A percentile compares a stretch with the other conserved stretches of the same genome.
phyloP scores from a whole-genome alignment of 768 basidiomycete genomes.

The Filobasidium wieringae region DNA sequence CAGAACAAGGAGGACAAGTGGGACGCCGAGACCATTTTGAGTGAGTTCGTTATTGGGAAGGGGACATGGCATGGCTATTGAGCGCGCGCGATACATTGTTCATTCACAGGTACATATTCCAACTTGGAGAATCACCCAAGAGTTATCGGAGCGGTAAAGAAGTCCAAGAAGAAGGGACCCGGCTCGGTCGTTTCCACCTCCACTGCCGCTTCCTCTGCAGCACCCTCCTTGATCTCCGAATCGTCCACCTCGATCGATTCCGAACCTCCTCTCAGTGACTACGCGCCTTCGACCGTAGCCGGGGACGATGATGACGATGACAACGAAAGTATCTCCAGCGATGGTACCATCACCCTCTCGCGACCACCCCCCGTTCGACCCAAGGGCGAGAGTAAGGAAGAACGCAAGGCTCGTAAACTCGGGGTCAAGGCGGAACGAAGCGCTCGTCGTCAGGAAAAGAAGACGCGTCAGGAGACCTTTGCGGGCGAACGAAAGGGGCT shows the following conservation, averaged over 20 bases:
- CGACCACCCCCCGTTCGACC: slow-evolving; percentile 54
- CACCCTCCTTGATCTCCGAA: slow-evolving; percentile 38
- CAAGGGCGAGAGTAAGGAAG: slow-evolving; percentile 54
- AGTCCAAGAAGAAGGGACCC: slow-evolving; percentile 36
- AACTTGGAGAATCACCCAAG: slow-evolving; percentile 95
- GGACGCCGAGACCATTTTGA: slow-evolving; percentile 93
- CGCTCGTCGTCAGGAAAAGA: slow-evolving; percentile 43
- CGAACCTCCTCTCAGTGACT: neutral
- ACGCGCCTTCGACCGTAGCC: slow-evolving; percentile 28
- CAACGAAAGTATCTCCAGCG: neutral
- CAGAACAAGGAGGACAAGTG: slow-evolving; percentile 59
- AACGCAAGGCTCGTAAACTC: slow-evolving; percentile 42
- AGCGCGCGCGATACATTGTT: neutral
- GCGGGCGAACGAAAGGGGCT: slow-evolving; percentile 40
- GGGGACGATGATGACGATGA: slow-evolving; percentile 30
- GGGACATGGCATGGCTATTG: neutral
- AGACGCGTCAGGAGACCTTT: slow-evolving; percentile 41
- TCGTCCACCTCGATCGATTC: slow-evolving; percentile 18
- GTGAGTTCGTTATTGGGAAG: slow-evolving; percentile 45
- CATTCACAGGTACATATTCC: slow-evolving; percentile 68
- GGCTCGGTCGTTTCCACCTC: slow-evolving; percentile 61
- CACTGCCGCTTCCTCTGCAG: slow-evolving; percentile 36
- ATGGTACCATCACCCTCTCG: slow-evolving; percentile 18
- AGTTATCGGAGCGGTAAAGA: slow-evolving; percentile 49
- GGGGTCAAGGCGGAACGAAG: slow-evolving; percentile 43